Base-by-base conservation (phyloP, 129 eudicot species). In the Smallanthus sonchifolius region DNA sequence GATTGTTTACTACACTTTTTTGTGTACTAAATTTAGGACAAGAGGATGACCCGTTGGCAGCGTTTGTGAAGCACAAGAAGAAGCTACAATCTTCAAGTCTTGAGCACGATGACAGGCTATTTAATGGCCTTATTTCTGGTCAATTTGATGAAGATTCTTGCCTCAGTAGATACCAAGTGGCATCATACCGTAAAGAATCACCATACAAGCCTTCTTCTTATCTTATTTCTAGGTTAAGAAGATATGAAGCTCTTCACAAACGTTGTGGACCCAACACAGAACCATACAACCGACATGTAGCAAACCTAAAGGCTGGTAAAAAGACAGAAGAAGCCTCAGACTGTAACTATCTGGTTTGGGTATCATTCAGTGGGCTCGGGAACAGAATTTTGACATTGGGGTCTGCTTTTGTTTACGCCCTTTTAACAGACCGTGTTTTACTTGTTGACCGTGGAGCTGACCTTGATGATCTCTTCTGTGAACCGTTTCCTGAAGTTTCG, bases 281-380 rank as follows among this genome's bases (percentile, higher is more conserved):
- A 68, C 65, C 86, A 65, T 87, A 84, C 88, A 87, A 84, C 51
- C 74, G 35, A 74, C 59, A 72, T n/a, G 65, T 82, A 60, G 79
- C 79, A 20, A 56, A 74, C 5, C 47, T 84, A 74, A 78, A 48
- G 36, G 73, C 83, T 7, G 84, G 83, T 38, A 43, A 71, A 63
- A 61, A 20, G 24, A 30, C 28, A 4, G 67, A 70, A 9, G 73
- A 70, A 6, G 10, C 71, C 48, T 69, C 84, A 0, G 91, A 85
- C 54, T 90, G 93, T 47, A 90, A 90, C 28, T 90, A 87, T 69
- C 68, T 87, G 57, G 92, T 90, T 13, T 90, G 96, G 96, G 73
- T 87, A 40, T 81, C 93, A 45, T 83, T 59, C 36, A 90, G 93
- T 40, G 96, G 96, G 32, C 75, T 90, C 16, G 96, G 96, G 44